Percentiles rank a stretch among this genome's conserved stretches.
phyloP scores from a whole-genome alignment of 257 asterid species.

The Linaria vulgaris region DNA sequence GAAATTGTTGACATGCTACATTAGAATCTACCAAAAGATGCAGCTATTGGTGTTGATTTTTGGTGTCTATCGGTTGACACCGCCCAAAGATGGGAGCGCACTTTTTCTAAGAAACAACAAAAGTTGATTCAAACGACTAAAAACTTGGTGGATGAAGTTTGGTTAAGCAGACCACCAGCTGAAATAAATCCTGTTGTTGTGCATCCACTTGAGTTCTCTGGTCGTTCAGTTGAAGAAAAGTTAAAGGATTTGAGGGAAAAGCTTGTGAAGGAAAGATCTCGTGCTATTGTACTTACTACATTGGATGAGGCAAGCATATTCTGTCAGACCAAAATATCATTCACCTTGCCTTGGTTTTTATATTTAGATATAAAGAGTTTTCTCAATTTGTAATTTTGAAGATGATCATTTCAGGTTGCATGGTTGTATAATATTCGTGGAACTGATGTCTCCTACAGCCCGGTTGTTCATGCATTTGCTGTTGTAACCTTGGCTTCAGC shows the following conservation, averaged over 20 bases:
- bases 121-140: constrained; percentile 60
- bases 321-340: constrained; percentile 12
- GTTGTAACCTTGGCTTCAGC: constrained; percentile 72
- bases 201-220: constrained; percentile 81
- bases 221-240: constrained; percentile 77
- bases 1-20: constrained; percentile 23
- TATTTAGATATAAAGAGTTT: constrained; percentile 12
- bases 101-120: constrained; percentile 72
- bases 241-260: constrained; percentile 76
- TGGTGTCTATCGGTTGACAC: constrained; percentile 96
- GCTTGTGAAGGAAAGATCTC: constrained; percentile 61
- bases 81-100: constrained; percentile 80
- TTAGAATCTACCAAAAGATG: constrained; percentile 73
- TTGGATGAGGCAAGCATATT: constrained; percentile 76
- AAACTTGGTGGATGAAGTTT: constrained; percentile 91
- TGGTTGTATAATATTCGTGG: constrained; percentile 95
- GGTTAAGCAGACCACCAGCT: constrained; percentile 72
- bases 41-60: constrained; percentile 84
- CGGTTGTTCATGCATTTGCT: constrained; percentile 93
- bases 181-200: constrained; percentile 66
- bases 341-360: constrained; percentile 10
- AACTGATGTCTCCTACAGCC: constrained; percentile 77
- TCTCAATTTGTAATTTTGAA: constrained; percentile 10
- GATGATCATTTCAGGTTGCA: constrained; percentile 62
- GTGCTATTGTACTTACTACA: constrained; percentile 67